Base-by-base conservation (phyloP, 2,329 filamentous ascomycete genomes). In the Ceratocystis destructans region DNA sequence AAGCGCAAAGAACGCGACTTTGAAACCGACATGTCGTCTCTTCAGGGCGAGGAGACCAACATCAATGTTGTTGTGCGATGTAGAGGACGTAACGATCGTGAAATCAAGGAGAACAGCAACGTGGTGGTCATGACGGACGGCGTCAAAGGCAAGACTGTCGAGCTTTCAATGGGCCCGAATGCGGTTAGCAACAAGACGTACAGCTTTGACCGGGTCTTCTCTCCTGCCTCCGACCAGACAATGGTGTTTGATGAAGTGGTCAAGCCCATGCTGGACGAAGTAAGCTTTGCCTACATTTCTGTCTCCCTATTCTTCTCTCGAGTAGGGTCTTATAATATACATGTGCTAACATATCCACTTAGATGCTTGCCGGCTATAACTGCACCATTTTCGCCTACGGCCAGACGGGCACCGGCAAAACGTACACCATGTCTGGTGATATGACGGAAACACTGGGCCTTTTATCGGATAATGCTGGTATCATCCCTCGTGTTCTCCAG, bases 341-440 rank as follows among this genome's bases (percentile, higher is more conserved):
- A 10, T 46, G 37, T 25, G 61, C 37, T 62, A 62, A 62, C 55
- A 25, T 31, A 57, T 61, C 25, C 17, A 7, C 5, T 25, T 71
- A 96, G 90, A 96, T 97, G 81, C 82, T 99, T 53, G 83, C 86
- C 28, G 94, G 94, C 64, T 97, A 90, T 78, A 99, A 99, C 75
- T 99, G 94, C 77, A 99, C 94, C 4, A 96, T 99, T 68, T 99
- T 99, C 72, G 94, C 94, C 44, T 99, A 99, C 74, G 94, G 94
- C 31, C 94, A 99, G 75, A 99, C 94, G 0, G 94, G 94, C 57
- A 99, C 94, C 0, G 94, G 94, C 71, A 99, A 99, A 76, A 99
- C 94, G 15, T 99, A 99, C 76, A 99, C 94, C 28, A 99, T 99
- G 94, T 96, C 93, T 0, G 94, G 94, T 66, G 93, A 99, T 75